Evolutionary conservation across 768 basidiomycete species (phyloP), one percentile per base, ranked within the genome.

Genomic region (Nevesoporus exiguus): DNA sequence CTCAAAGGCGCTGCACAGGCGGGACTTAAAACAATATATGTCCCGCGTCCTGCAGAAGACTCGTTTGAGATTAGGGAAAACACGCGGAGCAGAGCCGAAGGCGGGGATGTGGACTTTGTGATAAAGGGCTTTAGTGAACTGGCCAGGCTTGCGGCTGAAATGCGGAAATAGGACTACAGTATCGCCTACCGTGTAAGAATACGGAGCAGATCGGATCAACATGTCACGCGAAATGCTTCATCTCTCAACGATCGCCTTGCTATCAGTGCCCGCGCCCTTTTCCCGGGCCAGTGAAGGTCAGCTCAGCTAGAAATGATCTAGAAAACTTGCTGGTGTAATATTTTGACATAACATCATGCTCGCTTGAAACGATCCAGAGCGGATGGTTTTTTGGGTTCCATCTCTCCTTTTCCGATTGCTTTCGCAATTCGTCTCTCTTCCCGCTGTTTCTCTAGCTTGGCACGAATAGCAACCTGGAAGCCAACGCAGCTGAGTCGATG

Each of bases 1-100:
- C 71, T 86, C 13, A 74, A 74, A 1, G 82, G 74, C 0, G 85
- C 86, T 0, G 77, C 74, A 0, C 62, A 60, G 0, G 67, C 74
- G 4, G 86, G 86, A 1, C 71, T 86, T 71, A 77, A 74, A 56
- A 83, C 84, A 0, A 69, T 88, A 1, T 88, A 85, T 52, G 73
- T 88, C 0, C 78, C 74, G 0, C 76, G 84, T 1, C 68, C 72
- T 0, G 70, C 72, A 0, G 82, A 85, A 55, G 81, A 82, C 45
- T 54, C 52, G 2, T 31, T 6, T 0, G 64, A 66, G 5, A 45
- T 59, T 0, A 61, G 59, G 25, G 64, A 62, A 3, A 58, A 54
- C 17, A 70, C 80, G 27, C 78, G 75, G 57, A 70, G 60, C 37
- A 83, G 80, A 63, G 61, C 57, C 1, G 76, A 84, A 0, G 83